phyloP scores from a whole-genome alignment of 2,329 filamentous ascomycete species.

The Xylaria sp. region DNA sequence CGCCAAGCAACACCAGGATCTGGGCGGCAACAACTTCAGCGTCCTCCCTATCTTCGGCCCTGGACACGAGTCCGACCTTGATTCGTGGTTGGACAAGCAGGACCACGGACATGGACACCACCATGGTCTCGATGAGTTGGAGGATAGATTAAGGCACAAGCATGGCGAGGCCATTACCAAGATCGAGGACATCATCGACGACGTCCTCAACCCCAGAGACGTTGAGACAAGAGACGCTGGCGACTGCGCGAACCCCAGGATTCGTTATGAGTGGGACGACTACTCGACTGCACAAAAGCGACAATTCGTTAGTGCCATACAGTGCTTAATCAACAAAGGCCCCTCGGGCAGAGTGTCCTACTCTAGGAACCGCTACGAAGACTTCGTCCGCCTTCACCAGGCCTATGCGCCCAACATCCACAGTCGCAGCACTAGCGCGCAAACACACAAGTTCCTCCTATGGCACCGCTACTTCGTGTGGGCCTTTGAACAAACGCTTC shows the following conservation, averaged over 20 bases:
- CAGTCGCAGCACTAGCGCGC: conserved; percentile 37
- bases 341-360: conserved; percentile 36
- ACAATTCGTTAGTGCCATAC: conserved; percentile 39
- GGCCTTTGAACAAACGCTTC: conserved; percentile 40
- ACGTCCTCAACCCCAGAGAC: conserved; percentile 3
- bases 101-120: neutral
- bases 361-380: conserved; percentile 42
- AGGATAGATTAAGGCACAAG: neutral
- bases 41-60: conserved; percentile 34
- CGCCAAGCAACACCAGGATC: conserved; percentile 30
- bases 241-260: conserved; percentile 38
- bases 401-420: conserved; percentile 42
- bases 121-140: neutral
- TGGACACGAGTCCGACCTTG: conserved; percentile 21
- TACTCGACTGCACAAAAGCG: conserved; percentile 39
- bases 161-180: neutral
- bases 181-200: conserved; percentile 10
- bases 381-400: conserved; percentile 43
- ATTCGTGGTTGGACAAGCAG: conserved; percentile 15
- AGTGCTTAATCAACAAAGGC: conserved; percentile 39
- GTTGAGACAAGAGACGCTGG: conserved; percentile 15
- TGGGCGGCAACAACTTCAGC: conserved; percentile 37
- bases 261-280: conserved; percentile 43
- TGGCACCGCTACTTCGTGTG: conserved; percentile 45
- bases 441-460: conserved; percentile 42